Base-by-base conservation (phyloP, 1,139 yeast species). In the Blastobotrys illinoisensis region DNA sequence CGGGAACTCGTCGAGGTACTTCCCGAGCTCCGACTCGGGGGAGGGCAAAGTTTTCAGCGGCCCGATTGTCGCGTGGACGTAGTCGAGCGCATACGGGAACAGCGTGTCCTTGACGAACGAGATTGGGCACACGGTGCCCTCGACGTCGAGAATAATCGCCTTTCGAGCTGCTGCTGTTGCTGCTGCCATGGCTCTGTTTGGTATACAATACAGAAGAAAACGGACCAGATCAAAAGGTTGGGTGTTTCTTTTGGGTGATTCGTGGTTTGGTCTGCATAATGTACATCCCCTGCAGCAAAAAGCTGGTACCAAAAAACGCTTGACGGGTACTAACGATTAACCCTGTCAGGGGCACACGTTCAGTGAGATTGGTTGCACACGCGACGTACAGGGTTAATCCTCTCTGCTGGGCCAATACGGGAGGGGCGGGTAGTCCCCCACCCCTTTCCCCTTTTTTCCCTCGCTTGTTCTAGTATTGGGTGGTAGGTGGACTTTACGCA, bases 51-150 rank as follows among this genome's bases (percentile, higher is more conserved):
- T 52, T 23, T 7, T 54, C 32, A 67, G 44, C 2, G 73, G 73
- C 3, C 59, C 50, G 5, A 65, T 61, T 50, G 55, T 53, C 48
- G 53, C 52, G 24, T 58, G 62, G 36, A 65, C 60, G 44, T 65
- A 63, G 14, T 58, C 44, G 26, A 67, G 48, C 1, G 76, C 75
- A 51, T 67, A 66, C 48, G 80, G 71, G 58, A 80, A 82, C 61
- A 90, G 73, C 2, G 73, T 74, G 44, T 87, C 91, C 64, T 87
- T 86, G 45, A 90, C 98, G 65, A 89, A 90, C 0, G 90, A 78
- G 36, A 90, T 89, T 2, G 97, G 91, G 67, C 97, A 90, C 20
- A 91, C 82, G 0, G 97, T 90, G 18, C 98, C 98, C 67, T 91
- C 97, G 24, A 89, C 88, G 63, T 89, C 97, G 9, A 88, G 73